Evolutionary conservation across 1,284 basidiomycete genomes (phyloP), one percentile per base, ranked within the genome.

Genomic region (Rhodotorula sp.): DNA sequence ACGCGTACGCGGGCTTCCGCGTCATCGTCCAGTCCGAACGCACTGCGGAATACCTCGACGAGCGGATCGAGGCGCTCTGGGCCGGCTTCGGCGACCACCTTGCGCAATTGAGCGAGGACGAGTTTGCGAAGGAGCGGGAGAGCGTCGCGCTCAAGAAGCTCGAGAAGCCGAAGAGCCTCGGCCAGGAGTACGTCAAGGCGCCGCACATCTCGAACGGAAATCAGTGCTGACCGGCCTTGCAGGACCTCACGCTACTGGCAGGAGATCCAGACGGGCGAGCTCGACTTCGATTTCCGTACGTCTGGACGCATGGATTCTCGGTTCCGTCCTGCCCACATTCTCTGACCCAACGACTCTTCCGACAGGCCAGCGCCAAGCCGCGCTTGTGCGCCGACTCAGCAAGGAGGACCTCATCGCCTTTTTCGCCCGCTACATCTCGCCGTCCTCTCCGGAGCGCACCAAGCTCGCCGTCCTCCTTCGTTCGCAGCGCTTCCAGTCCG

Each of bases 1-100:
- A 70, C 64, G 65, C 62, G 52, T 85, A 88, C 62, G 86, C 87
- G 74, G 94, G 93, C 16, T 83, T 96, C 77, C 87, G 91, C n/a
- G 86, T 99, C 61, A 84, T 95, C 13, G 87, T 99, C 42, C 97
- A 99, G 83, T 92, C 90, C 77, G 95, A 97, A 83, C 89, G 90
- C 64, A 84, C 85, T 41, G 88, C 94, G 10, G 85, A 85, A n/a
- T 94, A 92, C 81, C 85, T 99, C 59, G 97, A 99, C 82, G 84
- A 87, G 66, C 88, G 96, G 17, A 90, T 98, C 49, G 93, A 97
- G 68, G 87, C 88, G 4, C 97, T 97, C 84, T 83, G 97, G 68
- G 85, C 87, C 53, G 83, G 84, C 66, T 89, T 94, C 86, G 87
- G 86, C 77, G 78, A 81, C 21, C 52, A 58, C 17, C 68, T 81